Evolutionary conservation across 371 early-diverging fungal genomes (phyloP).

Genomic region (Apophysomyces trapeziformis): DNA sequence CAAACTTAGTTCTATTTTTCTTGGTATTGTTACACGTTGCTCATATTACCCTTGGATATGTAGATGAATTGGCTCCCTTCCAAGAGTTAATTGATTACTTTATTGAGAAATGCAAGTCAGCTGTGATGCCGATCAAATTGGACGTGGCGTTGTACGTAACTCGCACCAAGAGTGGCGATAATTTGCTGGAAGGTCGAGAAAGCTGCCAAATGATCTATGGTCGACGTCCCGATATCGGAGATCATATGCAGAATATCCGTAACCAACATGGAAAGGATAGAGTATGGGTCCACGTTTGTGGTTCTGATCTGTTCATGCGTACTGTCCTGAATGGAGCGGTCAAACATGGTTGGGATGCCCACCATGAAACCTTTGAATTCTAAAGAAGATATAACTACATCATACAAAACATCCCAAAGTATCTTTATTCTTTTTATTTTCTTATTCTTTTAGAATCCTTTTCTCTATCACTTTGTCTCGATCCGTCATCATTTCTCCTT

Average conservation of each 20-base stretch:
- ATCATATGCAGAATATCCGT: conserved; percentile 31
- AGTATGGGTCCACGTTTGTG: conserved; percentile 47
- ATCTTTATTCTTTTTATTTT: neutral
- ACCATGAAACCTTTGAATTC: conserved; percentile 53
- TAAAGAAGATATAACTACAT: conserved; percentile 14
- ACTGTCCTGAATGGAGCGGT: conserved; percentile 40
- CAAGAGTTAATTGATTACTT: conserved; percentile 39
- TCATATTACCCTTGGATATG: no score
- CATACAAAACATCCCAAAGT: neutral
- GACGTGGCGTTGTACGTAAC: conserved; percentile 40
- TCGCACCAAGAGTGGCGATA: conserved; percentile 28
- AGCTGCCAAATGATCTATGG: conserved; percentile 26
- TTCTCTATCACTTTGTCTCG: no score
- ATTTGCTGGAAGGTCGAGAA: conserved; percentile 18
- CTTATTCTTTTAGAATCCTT: no score
- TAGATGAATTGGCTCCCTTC: conserved; percentile 41
- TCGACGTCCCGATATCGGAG: conserved; percentile 28
- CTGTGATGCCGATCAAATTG: conserved; percentile 30
- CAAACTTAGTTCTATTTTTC: conserved; percentile 5
- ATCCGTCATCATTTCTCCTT: no score
- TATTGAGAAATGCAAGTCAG: conserved; percentile 21
- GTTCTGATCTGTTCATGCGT: conserved; percentile 38
- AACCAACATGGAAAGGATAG: conserved; percentile 16
- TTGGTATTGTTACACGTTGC: no score
- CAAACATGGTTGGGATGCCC: conserved; percentile 31